Evolutionary conservation across 371 early-diverging fungal genomes (phyloP), one percentile per base, ranked within the genome.

Genomic region (Mucor saturninus): DNA sequence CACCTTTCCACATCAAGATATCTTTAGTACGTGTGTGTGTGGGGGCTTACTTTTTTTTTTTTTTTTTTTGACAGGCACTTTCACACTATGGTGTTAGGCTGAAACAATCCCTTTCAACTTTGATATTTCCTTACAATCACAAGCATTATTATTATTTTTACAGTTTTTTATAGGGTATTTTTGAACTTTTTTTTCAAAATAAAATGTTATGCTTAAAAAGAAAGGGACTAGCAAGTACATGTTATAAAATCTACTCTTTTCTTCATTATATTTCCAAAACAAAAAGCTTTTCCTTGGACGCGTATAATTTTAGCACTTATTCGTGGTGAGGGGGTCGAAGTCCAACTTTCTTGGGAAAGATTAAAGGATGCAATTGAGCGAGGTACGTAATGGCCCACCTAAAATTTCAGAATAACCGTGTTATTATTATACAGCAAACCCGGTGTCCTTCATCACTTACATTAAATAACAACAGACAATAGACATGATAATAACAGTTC

Each of bases 321-420:
- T 66, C 56, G 35, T 66, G 66, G 29, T 68, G 68, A 55, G 68
- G 84, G 39, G 83, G 78, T 73, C 86, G 76, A 65, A 90, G 76
- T 73, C 88, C 86, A 62, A 75, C 76, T 43, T 88, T 87, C 71
- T 74, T 84, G 11, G 91, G 91, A 45, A 75, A 71, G 49, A 91
- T 77, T 52, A 91, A 71, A 32, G 91, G 91, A 64, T 91, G 83
- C 10, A 91, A 76, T 78, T 91, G 91, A 31, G 89, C 89, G 61
- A 91, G 68, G 63, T 91, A 91, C 43, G 90, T 89, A 67, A 91
- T 76, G 4, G 88, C 87, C 91, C 91, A 91, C 86, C 88, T 89
- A 29, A 37, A 37, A 13, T 7, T 6, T 21, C 21, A 21, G 14
- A 11, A 28, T 30, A 45, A 11, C 15, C 26, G n/a, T 31, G 13